Base-by-base conservation (phyloP, 2,329 filamentous ascomycete genomes). In the Alternaria solani region DNA sequence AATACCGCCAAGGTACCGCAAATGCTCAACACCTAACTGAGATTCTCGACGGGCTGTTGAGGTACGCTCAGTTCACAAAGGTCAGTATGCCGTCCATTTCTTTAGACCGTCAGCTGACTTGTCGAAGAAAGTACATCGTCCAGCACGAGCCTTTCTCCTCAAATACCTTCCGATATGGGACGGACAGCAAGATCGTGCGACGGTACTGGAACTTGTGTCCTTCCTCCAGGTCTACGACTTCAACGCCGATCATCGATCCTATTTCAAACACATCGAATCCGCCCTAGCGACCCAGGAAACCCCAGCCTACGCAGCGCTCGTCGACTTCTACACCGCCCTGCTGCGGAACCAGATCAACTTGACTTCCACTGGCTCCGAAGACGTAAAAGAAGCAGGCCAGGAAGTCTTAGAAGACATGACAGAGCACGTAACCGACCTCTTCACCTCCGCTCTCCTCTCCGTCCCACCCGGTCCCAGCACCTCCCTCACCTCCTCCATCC, bases 281-380 rank as follows among this genome's bases (percentile, higher is more conserved):
- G 78, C 78, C 4, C 52, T 85, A 14, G 64, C 81, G 28, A 65
- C 74, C 28, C 68, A 75, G 14, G 74, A 70, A 20, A 47, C 82
- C 0, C 70, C 81, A 6, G 87, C 88, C 0, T 89, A 89, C 67
- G 72, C 85, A 0, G 81, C 81, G 2, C 79, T 96, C 2, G 82
- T 95, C 3, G 76, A 77, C 1, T 88, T 93, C 63, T 95, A 94
- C 76, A 88, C 85, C 2, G 77, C 79, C 11, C 80, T 96, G 6
- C 83, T 94, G 46, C 85, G 83, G 11, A 85, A 88, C 63, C 86
- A 83, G 79, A 76, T 78, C 7, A 65, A 78, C 14, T 70, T 70
- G 32, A 70, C 81, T 42, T 72, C 77, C 42, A 69, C 72, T 2
- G 67, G 74, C 28, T 7, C 25, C 23, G 62, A 56, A 25, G 51